A percentile compares a stretch with the other conserved stretches of the same genome.
Conservation (phyloP, 139 green algal genomes). For the Ettlia oleoabundans region DNA sequence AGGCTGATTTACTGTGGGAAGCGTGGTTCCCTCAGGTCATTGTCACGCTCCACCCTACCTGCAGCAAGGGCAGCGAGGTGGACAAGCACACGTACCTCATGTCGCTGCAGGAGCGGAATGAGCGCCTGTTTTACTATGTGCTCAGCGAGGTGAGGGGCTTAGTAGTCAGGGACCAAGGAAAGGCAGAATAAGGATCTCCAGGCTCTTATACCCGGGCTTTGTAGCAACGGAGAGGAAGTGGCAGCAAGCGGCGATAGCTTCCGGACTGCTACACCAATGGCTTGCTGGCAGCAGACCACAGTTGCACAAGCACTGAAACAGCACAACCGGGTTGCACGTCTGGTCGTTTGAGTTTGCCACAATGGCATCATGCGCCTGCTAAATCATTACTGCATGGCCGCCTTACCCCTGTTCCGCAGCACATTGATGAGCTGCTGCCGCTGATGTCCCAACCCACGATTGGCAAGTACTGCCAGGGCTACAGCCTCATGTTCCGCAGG, state of each 20-base stretch:
- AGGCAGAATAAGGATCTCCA: too few species aligned
- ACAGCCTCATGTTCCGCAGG: conserved; percentile 70
- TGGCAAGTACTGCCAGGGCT: conserved; percentile 71
- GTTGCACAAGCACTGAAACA: too few species aligned
- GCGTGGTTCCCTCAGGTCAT: neutral
- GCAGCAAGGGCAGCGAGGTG: conserved; percentile 68
- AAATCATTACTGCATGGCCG: neutral
- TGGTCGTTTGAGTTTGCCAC: too few species aligned
- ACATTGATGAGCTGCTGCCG: conserved; percentile 89
- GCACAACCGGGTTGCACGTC: too few species aligned
- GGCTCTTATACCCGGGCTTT: too few species aligned
- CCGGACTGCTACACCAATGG: too few species aligned
- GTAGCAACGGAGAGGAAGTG: too few species aligned
- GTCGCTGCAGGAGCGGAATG: conserved; percentile 79
- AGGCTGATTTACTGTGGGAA: too few species aligned
- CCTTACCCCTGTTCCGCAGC: conserved; percentile 33
- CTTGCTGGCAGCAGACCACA: too few species aligned
- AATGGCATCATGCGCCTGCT: too few species aligned
- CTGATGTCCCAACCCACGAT: conserved; percentile 77
- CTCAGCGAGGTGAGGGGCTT: conserved; percentile 49
- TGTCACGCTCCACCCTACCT: neutral
- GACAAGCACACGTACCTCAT: conserved; percentile 85
- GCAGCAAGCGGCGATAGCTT: too few species aligned
- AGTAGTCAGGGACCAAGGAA: too few species aligned
- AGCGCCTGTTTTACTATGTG: conserved; percentile 90